Evolutionary conservation across 345 rosid genomes (phyloP), one percentile per base, ranked within the genome.

Genomic region (Euphorbia lathyris): DNA sequence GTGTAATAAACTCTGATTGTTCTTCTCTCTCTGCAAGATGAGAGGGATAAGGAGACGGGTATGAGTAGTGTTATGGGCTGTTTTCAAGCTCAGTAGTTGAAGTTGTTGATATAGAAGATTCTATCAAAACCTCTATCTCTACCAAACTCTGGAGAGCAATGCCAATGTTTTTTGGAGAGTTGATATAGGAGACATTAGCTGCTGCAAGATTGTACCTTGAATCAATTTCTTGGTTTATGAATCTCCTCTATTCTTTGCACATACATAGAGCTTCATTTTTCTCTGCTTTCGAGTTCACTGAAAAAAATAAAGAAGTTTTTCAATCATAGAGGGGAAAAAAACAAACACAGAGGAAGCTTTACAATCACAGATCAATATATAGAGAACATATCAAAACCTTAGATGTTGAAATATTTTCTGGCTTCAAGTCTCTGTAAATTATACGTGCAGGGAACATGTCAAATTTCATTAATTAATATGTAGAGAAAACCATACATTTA

Each of bases 1-100:
- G 98, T 11, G 97, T 94, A 48, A 94, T 91, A 71, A 85, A 94
- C 78, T 91, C 96, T 0, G 97, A 94, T 25, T 95, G 97, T 66
- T 94, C 97, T 69, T 94, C 97, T 83, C 93, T 88, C 70, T 88
- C 92, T 48, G 72, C 86, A 7, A 72, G 10, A 62, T 81, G 87
- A 5, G 92, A 81, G 12, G 87, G 86, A 59, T 90, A 84, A 2
- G 95, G 95, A 5, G 92, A 90, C 2, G 84, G 89, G 79, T 82
- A 87, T 26, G 96, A 89, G 19, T 84, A 90, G 38, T 83, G 92
- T 13, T 96, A 90, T 19, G 98, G 90, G 14, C 96, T 84, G 68
- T 84, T 87, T 30, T 90, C 97, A 55, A 85, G 85, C 82, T 92
- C 98, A 11, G 91, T 80, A 57, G 86, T 90, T 5, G 96, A 85